Evolutionary conservation across 2,329 filamentous ascomycete species (phyloP).

Genomic region (Epichloe elymi): DNA sequence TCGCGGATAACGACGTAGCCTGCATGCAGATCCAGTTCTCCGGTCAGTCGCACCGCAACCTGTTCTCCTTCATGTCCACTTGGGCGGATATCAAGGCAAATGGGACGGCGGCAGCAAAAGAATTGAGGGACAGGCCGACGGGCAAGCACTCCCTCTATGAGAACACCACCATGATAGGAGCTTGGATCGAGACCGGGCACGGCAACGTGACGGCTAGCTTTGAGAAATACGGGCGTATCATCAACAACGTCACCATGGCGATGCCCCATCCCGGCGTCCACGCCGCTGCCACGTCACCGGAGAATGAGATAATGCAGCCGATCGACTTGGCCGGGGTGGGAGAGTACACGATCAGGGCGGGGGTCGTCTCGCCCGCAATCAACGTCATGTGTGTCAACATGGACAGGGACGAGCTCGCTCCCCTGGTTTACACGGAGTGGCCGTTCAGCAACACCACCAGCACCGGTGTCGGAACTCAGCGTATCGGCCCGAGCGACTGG

Average conservation of each 20-base stretch:
- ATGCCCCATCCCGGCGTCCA: conserved; percentile 63
- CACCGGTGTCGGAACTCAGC: conserved; percentile 23
- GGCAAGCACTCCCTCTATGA: conserved; percentile 54
- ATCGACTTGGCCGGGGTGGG: conserved; percentile 50
- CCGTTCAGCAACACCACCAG: conserved; percentile 24
- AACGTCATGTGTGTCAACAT: conserved; percentile 65
- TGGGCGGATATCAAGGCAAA: conserved; percentile 38
- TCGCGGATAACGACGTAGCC: conserved; percentile 29
- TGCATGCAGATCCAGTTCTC: conserved; percentile 60
- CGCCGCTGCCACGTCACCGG: conserved; percentile 43
- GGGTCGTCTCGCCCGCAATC: conserved; percentile 55
- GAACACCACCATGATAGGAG: conserved; percentile 56
- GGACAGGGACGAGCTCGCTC: conserved; percentile 41
- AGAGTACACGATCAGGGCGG: conserved; percentile 53
- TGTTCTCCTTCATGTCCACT: conserved; percentile 42
- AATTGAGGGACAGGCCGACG: conserved; percentile 37
- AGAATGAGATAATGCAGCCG: conserved; percentile 59
- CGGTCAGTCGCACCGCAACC: conserved; percentile 58
- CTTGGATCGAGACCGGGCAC: conserved; percentile 50
- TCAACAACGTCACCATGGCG: conserved; percentile 67
- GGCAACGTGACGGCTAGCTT: conserved; percentile 40
- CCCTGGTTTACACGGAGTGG: conserved; percentile 53
- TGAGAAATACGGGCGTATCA: conserved; percentile 36
- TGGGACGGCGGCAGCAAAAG: conserved; percentile 25
- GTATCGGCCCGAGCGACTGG: conserved; percentile 20